These are phyloP conservation scores for Mucor sp. DNA, from an alignment of 371 early-diverging fungal species.

Conservation along the genomic window DNA sequence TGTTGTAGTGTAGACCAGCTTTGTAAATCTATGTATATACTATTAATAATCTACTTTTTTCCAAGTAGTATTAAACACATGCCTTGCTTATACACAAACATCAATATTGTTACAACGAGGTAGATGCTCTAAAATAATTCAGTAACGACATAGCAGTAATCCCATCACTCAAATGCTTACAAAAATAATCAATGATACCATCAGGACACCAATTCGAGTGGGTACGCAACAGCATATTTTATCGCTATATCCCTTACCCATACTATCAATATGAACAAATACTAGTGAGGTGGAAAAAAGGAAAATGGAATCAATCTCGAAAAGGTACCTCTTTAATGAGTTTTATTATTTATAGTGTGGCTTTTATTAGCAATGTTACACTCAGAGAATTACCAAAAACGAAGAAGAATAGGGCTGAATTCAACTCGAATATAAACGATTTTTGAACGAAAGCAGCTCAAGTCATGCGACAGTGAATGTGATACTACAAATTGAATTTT, in stretches of 20 bases:
- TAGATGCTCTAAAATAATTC: slow-evolving; percentile 8
- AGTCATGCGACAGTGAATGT: neutral
- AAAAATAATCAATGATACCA: slow-evolving; percentile 23
- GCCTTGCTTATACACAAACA: slow-evolving; percentile 25
- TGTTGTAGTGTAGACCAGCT: slow-evolving; percentile 27
- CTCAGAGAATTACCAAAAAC: neutral
- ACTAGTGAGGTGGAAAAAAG: neutral
- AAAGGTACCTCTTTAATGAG: neutral
- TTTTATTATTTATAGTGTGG: neutral
- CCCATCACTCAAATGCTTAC: slow-evolving; percentile 12
- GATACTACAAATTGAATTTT: too few relatives aligned
- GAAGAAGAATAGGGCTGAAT: neutral
- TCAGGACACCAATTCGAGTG: slow-evolving; percentile 25
- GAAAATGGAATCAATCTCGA: neutral
- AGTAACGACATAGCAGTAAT: neutral
- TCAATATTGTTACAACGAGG: slow-evolving; percentile 10
- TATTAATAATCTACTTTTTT: too few relatives aligned
- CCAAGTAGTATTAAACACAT: neutral
- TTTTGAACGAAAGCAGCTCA: neutral
- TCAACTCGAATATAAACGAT: neutral
- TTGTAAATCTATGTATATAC: slow-evolving; percentile 16
- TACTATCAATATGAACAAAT: neutral
- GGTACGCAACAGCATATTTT: slow-evolving; percentile 37
- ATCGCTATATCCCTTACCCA: slow-evolving; percentile 5
- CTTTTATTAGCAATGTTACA: slow-evolving; percentile 2